Base-by-base conservation (phyloP, 495 filamentous ascomycete genomes). In the Penicillium crystallinum region DNA sequence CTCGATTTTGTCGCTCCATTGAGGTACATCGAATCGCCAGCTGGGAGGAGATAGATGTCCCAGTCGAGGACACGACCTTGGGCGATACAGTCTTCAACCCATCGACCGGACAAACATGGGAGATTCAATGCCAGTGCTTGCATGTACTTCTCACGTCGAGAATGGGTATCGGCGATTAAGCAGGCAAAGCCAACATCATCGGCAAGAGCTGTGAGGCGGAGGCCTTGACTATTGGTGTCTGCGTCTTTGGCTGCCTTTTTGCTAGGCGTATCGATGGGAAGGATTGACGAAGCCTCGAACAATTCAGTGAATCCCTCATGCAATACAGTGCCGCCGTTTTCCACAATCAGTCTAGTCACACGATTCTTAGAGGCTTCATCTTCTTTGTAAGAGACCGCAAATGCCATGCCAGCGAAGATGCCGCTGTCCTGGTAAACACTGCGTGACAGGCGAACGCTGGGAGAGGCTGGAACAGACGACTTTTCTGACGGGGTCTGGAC, bases 81-180 rank as follows among this genome's bases (percentile, higher is more conserved):
- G 7, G 75, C 62, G 2, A 89, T 69, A 57, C 89, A 95, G 46
- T 88, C 83, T 25, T 79, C 75, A 47, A 97, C 72, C 95, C 95
- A 98, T 27, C 83, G 81, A 0, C 77, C 77, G 4, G 86, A 82
- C 6, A 98, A 76, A 56, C 90, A 95, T 0, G 95, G 95, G 1
- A 98, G 65, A 4, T 89, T 89, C 4, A 98, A 79, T 7, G 95
- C 91, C 11, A 98, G 82, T 0, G 93, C 93, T 65, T 97, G 92
- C 78, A 98, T 87, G 68, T 93, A 96, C 56, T 98, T 98, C 31
- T 84, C 81, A 49, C 87, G 86, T n/a, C 93, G 84, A 11, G 87
- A 95, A 66, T 96, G 85, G 23, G 80, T 80, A 65, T 97, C 88
- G 0, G 93, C 85, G 53, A 98, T 90, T 15, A 97, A 71, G 19